phyloP scores from a whole-genome alignment of 163 green algal species.

The Volvox carteri region DNA sequence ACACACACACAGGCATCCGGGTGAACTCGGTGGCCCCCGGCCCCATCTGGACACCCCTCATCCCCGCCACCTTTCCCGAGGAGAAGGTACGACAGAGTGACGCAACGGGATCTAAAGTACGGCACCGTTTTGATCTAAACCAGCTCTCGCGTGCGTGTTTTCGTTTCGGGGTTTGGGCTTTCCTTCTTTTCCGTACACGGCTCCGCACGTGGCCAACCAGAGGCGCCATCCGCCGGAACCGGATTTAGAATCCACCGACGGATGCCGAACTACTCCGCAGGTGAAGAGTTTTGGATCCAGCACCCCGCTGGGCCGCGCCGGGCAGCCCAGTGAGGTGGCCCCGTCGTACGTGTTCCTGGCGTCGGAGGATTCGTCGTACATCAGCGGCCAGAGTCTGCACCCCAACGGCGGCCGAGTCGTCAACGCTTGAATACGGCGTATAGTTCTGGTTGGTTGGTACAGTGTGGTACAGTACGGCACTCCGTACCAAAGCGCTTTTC shows the following conservation, averaged over 20 bases:
- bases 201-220: too few relatives aligned
- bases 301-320: conserved; percentile 65
- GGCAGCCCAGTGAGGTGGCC: conserved; percentile 74
- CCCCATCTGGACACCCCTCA: conserved; percentile 85
- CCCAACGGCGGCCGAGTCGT: conserved; percentile 71
- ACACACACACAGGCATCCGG: conserved; percentile 71
- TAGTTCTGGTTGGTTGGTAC: too few relatives aligned
- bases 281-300: conserved; percentile 30
- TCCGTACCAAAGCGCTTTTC: too few relatives aligned
- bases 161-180: too few relatives aligned
- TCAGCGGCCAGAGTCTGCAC: conserved; percentile 72
- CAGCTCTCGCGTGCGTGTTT: too few relatives aligned
- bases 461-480: too few relatives aligned
- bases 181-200: too few relatives aligned
- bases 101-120: too few relatives aligned
- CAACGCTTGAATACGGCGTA: conserved; percentile 58
- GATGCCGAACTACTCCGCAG: too few relatives aligned
- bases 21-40: conserved; percentile 81
- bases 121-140: too few relatives aligned
- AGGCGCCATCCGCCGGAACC: too few relatives aligned
- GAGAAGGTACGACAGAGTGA: background rate
- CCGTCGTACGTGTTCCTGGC: conserved; percentile 79
- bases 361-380: conserved; percentile 55
- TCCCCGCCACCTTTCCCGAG: conserved; percentile 66
- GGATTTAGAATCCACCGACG: too few relatives aligned